Evolutionary conservation across 345 rosid genomes (phyloP).

Genomic region (Corchorus capsularis): DNA sequence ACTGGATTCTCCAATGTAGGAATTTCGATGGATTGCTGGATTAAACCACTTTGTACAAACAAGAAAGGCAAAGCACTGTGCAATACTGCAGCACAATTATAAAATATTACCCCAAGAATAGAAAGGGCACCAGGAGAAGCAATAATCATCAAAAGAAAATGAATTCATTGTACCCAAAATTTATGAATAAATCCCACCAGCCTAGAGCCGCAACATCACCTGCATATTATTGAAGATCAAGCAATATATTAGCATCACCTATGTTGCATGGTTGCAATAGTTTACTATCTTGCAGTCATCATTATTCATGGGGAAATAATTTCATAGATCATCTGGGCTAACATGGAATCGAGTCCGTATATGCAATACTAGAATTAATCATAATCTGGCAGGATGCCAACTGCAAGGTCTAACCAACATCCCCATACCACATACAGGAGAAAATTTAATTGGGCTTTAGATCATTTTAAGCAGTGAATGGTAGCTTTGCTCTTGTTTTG

Average conservation of each 20-base stretch:
- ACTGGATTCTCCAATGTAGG: conserved; percentile 51
- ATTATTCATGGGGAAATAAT: not conserved
- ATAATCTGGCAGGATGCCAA: too few species aligned
- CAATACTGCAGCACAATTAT: conserved; percentile 56
- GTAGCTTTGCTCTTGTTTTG: too few species aligned
- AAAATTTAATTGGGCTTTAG: too few species aligned
- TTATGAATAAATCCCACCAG: conserved; percentile 97
- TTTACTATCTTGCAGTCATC: not conserved
- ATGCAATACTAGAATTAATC: too few species aligned
- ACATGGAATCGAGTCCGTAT: too few species aligned
- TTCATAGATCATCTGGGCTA: not conserved
- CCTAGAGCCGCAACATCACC: conserved; percentile 86
- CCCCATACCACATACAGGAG: too few species aligned
- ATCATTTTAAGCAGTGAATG: too few species aligned
- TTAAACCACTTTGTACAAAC: conserved; percentile 89
- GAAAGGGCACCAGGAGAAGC: not conserved
- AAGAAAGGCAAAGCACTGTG: conserved; percentile 93
- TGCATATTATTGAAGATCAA: conserved; percentile 31
- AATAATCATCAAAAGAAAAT: conserved; percentile 13
- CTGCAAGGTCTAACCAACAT: too few species aligned
- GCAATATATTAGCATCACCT: not conserved
- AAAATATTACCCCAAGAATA: conserved; percentile 16
- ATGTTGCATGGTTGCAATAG: not conserved
- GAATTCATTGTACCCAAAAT: conserved; percentile 60
- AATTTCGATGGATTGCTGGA: conserved; percentile 78